phyloP scores from a whole-genome alignment of 345 rosid genomes.

The Punica granatum region DNA sequence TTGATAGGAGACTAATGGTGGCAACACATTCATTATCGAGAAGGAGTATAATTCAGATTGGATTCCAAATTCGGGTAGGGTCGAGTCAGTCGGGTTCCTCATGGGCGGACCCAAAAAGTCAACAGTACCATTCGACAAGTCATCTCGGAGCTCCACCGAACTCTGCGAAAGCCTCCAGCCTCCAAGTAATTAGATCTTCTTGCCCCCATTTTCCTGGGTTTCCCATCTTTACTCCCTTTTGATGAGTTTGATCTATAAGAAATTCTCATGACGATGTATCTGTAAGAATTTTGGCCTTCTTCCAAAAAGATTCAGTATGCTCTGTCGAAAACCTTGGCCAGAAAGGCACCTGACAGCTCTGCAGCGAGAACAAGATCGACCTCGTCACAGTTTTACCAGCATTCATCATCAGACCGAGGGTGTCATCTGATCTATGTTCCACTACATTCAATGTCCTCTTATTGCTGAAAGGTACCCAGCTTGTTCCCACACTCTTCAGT shows the following conservation, averaged over 20 bases:
- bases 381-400: slow-evolving; percentile 64
- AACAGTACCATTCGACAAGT: slow-evolving; percentile 67
- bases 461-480: slow-evolving; percentile 60
- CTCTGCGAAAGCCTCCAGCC: slow-evolving; percentile 58
- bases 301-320: slow-evolving; percentile 74
- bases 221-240: background rate
- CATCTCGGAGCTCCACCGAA: slow-evolving; percentile 74
- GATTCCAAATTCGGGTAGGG: too few species aligned
- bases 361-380: slow-evolving; percentile 52
- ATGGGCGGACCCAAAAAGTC: too few species aligned
- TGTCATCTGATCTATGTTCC: slow-evolving; percentile 58
- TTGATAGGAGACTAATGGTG: too few species aligned
- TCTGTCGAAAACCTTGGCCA: slow-evolving; percentile 69
- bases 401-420: slow-evolving; percentile 69
- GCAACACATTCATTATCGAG: too few species aligned
- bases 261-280: too few species aligned
- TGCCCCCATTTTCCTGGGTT: background rate
- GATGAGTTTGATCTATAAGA: too few species aligned
- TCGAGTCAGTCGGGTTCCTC: too few species aligned
- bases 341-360: slow-evolving; percentile 83
- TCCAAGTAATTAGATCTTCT: slow-evolving; percentile 36
- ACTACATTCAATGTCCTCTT: slow-evolving; percentile 78
- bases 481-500: background rate
- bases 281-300: too few species aligned
- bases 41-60: too few species aligned